Base-by-base conservation (phyloP, 179 eudicot species). In the Sideroxylon spinosum region DNA sequence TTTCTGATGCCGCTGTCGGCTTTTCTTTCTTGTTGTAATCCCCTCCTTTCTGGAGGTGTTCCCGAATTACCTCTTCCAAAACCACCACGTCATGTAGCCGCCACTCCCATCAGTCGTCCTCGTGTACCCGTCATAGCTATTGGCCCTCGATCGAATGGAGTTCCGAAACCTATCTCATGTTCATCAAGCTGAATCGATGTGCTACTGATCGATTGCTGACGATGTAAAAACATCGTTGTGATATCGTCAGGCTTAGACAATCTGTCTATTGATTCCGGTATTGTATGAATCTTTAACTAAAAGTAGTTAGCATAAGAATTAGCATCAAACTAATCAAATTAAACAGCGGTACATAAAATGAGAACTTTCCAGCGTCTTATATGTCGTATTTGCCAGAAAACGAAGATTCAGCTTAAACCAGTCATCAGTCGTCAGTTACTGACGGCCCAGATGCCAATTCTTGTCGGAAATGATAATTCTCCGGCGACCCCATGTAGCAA, bases 231-330 rank as follows among this genome's bases (percentile, higher is more conserved):
- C 44, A 82, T 59, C 17, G 81, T 68, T 13, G 85, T 76, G 11
- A 86, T 79, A 53, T 85, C 91, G 25, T 82, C 84, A 0, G 89
- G 90, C 79, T 89, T 87, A 3, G 89, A 28, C 56, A 90, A 76
- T 77, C 93, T 78, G 77, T 88, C 90, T 80, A 91, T 85, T 78
- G 93, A 80, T 55, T 82, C 86, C 32, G 89, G 85, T 88, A 87
- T 87, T 74, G 84, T 86, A 62, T 59, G 76, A 69, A 70, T 22
- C 61, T 32, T 22, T 55, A 48, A 61, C 78, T 48, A 60, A 46
- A 63, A 57, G 48, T 12, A 77, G 26, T 19, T 37, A 37, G 44
- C 8, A 48, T n/a, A n/a, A 76, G 12, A 44, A 37, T 53, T 55
- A 48, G 19, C 52, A 37, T n/a, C 16, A 14, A 52, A 29, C 53